Conservation (phyloP, 768 basidiomycete species). For the Termitomyces sp. region DNA sequence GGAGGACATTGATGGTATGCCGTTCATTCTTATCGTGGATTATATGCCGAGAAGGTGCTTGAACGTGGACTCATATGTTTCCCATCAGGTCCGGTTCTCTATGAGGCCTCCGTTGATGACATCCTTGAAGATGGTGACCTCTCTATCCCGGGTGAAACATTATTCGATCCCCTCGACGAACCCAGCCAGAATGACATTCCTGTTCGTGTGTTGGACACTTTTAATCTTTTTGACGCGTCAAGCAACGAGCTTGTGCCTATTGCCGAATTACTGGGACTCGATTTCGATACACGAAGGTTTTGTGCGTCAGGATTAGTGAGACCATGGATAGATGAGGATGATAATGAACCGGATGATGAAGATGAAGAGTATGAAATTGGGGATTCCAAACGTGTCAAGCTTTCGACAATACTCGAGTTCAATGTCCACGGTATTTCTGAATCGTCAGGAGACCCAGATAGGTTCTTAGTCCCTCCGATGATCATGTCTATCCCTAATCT, state of each 20-base stretch:
- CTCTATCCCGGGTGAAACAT: slow-evolving; percentile 40
- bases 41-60: not conserved
- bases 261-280: slow-evolving; percentile 32
- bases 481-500: slow-evolving; percentile 10
- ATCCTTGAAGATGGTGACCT: slow-evolving; percentile 38
- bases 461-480: slow-evolving; percentile 28
- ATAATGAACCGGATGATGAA: slow-evolving; percentile 27
- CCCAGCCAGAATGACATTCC: slow-evolving; percentile 41
- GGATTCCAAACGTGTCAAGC: slow-evolving; percentile 27
- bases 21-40: not conserved
- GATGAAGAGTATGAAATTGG: slow-evolving; percentile 24
- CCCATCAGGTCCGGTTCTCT: slow-evolving; percentile 6
- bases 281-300: slow-evolving; percentile 22
- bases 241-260: slow-evolving; percentile 38
- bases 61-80: not conserved
- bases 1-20: slow-evolving; percentile 4
- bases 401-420: slow-evolving; percentile 44
- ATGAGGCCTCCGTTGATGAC: slow-evolving; percentile 23
- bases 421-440: slow-evolving; percentile 39
- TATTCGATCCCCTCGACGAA: slow-evolving; percentile 12
- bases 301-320: slow-evolving; percentile 38
- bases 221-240: slow-evolving; percentile 43
- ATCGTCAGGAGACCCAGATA: slow-evolving; percentile 33
- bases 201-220: slow-evolving; percentile 52
- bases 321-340: slow-evolving; percentile 30